These are phyloP conservation scores for Pyrenochaeta sp. DNA, from an alignment of 2,329 filamentous ascomycete genomes.

Conservation along the genomic window DNA sequence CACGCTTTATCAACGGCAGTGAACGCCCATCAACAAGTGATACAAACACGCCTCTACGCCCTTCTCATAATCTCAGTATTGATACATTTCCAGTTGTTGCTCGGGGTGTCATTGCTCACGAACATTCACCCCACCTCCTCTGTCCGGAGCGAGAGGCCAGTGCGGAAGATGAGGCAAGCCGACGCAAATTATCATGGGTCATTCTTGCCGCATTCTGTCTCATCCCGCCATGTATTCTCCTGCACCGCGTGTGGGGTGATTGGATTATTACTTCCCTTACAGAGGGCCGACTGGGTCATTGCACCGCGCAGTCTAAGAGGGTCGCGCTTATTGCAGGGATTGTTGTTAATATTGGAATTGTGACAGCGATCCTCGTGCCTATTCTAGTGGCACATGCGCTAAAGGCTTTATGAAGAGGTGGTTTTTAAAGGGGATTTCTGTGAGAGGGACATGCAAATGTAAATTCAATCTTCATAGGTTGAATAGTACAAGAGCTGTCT, in stretches of 20 bases:
- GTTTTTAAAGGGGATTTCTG: too few relatives aligned
- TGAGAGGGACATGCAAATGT: too few relatives aligned
- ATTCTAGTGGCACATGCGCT: slow-evolving; percentile 33
- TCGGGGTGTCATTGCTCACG: slow-evolving; percentile 20
- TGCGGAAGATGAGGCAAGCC: slow-evolving; percentile 35
- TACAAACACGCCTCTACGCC: slow-evolving; percentile 37
- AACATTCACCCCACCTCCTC: slow-evolving; percentile 41
- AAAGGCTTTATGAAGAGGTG: slow-evolving; percentile 18
- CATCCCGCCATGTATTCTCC: slow-evolving; percentile 46
- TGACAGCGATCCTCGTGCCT: slow-evolving; percentile 33
- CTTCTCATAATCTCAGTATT: slow-evolving; percentile 21
- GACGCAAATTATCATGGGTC: slow-evolving; percentile 41
- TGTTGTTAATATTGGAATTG: slow-evolving; percentile 34
- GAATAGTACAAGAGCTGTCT: too few relatives aligned
- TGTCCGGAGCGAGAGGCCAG: slow-evolving; percentile 34
- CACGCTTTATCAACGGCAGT: slow-evolving; percentile 28
- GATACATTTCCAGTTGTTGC: slow-evolving; percentile 14
- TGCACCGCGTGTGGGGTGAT: slow-evolving; percentile 48
- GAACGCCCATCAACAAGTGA: slow-evolving; percentile 43
- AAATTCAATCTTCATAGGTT: too few relatives aligned
- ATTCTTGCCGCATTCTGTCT: slow-evolving; percentile 45
- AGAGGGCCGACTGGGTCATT: slow-evolving; percentile 41
- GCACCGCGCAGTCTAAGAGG: slow-evolving; percentile 39
- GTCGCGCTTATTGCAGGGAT: slow-evolving; percentile 42
- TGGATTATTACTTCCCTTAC: slow-evolving; percentile 39